A percentile compares a stretch with the other conserved stretches of the same genome.
phyloP scores from a whole-genome alignment of 345 rosid species.

The Microthlaspi erraticum region DNA sequence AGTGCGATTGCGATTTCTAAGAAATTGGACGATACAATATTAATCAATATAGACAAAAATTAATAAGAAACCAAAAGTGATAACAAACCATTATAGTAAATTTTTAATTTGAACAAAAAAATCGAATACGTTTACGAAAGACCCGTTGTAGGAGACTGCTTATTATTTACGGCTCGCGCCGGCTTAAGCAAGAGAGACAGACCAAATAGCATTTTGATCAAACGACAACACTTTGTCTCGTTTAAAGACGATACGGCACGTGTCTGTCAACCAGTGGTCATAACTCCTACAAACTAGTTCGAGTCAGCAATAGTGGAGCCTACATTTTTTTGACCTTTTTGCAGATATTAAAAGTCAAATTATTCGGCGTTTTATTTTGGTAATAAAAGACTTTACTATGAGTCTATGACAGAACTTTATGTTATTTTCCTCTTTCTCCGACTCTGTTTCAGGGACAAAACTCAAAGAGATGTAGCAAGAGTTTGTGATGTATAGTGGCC shows the following conservation, averaged over 20 bases:
- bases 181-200: constrained; percentile 20
- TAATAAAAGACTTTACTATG: background rate
- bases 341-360: background rate
- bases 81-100: constrained; percentile 11
- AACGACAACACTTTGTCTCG: constrained; percentile 25
- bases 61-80: background rate
- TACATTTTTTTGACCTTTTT: background rate
- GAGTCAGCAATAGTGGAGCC: constrained; percentile 15
- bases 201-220: background rate
- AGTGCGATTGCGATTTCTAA: constrained; percentile 14
- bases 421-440: background rate
- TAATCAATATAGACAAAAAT: background rate
- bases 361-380: constrained; percentile 8
- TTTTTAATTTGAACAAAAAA: background rate
- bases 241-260: background rate
- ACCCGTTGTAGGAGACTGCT: constrained; percentile 32
- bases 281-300: background rate
- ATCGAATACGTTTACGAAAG: constrained; percentile 22
- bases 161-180: constrained; percentile 36
- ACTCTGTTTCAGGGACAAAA: background rate
- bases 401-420: background rate
- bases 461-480: no score
- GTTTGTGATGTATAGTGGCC: background rate
- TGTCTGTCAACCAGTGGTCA: background rate
- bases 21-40: constrained; percentile 7